A percentile compares a stretch with the other conserved stretches of the same genome.
Conservation (phyloP, 257 asterid genomes). For the Craterostigma plantagineum region DNA sequence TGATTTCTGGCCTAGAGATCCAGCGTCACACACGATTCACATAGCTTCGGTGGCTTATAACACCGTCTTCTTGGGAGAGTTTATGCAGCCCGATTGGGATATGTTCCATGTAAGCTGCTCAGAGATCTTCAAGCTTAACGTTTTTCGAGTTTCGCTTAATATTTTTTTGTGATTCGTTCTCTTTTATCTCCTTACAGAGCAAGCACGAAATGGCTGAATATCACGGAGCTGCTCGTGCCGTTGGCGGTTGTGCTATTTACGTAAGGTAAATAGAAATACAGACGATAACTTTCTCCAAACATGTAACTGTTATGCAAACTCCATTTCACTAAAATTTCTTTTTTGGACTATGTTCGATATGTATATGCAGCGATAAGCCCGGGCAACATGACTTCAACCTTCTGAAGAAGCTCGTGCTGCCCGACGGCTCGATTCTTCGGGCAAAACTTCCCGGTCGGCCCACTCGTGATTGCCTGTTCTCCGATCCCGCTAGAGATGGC, state of each 20-base stretch:
- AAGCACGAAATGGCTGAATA: slow-evolving; percentile 89
- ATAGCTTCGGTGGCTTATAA: slow-evolving; percentile 90
- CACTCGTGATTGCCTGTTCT: slow-evolving; percentile 73
- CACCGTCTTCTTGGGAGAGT: slow-evolving; percentile 76
- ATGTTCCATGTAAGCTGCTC: slow-evolving; percentile 86
- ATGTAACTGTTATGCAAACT: too few relatives aligned
- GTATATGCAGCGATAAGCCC: slow-evolving; percentile 61
- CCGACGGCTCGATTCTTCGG: slow-evolving; percentile 71
- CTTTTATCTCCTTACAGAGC: slow-evolving; percentile 30
- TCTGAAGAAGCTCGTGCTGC: slow-evolving; percentile 67
- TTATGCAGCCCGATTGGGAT: slow-evolving; percentile 99
- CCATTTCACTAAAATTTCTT: neutral
- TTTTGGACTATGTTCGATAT: neutral
- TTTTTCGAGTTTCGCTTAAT: too few relatives aligned
- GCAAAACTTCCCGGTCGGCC: slow-evolving; percentile 91
- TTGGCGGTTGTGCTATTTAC: slow-evolving; percentile 85
- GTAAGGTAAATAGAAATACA: slow-evolving; percentile 33
- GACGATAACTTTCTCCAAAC: neutral
- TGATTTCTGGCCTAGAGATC: slow-evolving; percentile 88
- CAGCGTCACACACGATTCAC: slow-evolving; percentile 92
- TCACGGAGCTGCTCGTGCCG: slow-evolving; percentile 87
- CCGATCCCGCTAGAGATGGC: slow-evolving; percentile 94
- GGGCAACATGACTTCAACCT: slow-evolving; percentile 75
- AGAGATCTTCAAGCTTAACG: too few relatives aligned
- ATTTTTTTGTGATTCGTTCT: neutral